Percentiles rank a stretch among this genome's conserved stretches.
Conservation (phyloP, 2,329 filamentous ascomycete genomes). For the Penicillium sp. region DNA sequence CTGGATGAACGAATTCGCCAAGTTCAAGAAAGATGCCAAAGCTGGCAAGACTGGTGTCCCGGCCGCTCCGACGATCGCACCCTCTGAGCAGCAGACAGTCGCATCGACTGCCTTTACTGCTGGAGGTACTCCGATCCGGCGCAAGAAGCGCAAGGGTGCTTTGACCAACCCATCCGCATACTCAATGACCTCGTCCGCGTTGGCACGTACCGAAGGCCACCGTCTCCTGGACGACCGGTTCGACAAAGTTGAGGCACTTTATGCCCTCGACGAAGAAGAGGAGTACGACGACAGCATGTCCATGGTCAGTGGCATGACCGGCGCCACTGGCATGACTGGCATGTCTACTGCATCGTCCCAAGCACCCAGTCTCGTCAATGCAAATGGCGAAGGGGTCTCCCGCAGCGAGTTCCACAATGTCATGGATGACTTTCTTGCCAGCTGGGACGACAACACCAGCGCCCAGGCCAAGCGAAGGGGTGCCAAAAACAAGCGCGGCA, state of each 20-base stretch:
- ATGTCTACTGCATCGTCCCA: conserved; percentile 55
- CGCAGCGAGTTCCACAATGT: conserved; percentile 82
- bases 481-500: conserved; percentile 60
- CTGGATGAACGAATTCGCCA: conserved; percentile 90
- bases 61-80: conserved; percentile 36
- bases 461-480: conserved; percentile 44
- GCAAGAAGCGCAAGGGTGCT: conserved; percentile 94
- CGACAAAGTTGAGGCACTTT: conserved; percentile 83
- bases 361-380: conserved; percentile 54
- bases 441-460: conserved; percentile 47
- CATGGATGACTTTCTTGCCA: conserved; percentile 87
- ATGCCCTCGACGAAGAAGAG: conserved; percentile 60
- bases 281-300: conserved; percentile 55
- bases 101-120: conserved; percentile 54
- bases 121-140: conserved; percentile 63
- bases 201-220: conserved; percentile 84
- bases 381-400: conserved; percentile 48
- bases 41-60: conserved; percentile 36
- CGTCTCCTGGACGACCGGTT: conserved; percentile 85
- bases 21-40: conserved; percentile 80
- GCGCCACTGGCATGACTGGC: conserved; percentile 60
- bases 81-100: conserved; percentile 42
- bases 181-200: conserved; percentile 86
- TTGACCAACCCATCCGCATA: conserved; percentile 83
- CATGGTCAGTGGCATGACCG: conserved; percentile 46